Percentiles rank a stretch among this genome's conserved stretches.
phyloP scores from a whole-genome alignment of 495 filamentous ascomycete genomes.

The Trichoderma gamsii region DNA sequence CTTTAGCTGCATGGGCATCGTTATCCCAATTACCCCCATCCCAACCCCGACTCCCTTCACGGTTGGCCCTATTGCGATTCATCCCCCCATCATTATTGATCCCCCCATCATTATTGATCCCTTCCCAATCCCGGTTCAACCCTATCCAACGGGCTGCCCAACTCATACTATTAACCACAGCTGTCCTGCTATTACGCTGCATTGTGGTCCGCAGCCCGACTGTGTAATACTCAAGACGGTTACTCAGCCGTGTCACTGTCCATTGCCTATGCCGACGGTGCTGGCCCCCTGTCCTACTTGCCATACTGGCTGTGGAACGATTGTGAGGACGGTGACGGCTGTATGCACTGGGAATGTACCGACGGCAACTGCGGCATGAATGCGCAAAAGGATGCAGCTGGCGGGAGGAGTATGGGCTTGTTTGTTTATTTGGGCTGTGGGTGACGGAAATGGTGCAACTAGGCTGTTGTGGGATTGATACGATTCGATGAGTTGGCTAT shows the following conservation, averaged over 20 bases:
- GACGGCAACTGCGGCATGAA: not conserved
- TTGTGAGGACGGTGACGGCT: not conserved
- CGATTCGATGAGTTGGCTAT: too few relatives aligned
- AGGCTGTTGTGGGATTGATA: too few relatives aligned
- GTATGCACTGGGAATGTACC: not conserved
- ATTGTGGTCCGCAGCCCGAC: not conserved
- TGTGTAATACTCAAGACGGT: not conserved
- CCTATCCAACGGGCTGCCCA: not conserved
- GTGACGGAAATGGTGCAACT: too few relatives aligned
- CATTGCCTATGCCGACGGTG: not conserved
- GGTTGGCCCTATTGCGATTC: too few relatives aligned
- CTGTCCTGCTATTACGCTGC: not conserved
- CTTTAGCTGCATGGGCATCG: not conserved
- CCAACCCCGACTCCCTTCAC: too few relatives aligned
- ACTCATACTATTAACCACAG: not conserved
- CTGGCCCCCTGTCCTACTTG: not conserved
- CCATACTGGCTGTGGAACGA: not conserved
- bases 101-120: too few relatives aligned
- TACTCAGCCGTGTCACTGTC: not conserved
- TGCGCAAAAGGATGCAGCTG: not conserved
- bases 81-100: too few relatives aligned
- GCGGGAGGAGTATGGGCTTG: too few relatives aligned
- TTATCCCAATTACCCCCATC: not conserved
- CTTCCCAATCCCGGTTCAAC: not conserved
- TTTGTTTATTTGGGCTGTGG: too few relatives aligned